Evolutionary conservation across 108 stramenopile genomes (phyloP).

Genomic region (Aurantiochytrium sp.): DNA sequence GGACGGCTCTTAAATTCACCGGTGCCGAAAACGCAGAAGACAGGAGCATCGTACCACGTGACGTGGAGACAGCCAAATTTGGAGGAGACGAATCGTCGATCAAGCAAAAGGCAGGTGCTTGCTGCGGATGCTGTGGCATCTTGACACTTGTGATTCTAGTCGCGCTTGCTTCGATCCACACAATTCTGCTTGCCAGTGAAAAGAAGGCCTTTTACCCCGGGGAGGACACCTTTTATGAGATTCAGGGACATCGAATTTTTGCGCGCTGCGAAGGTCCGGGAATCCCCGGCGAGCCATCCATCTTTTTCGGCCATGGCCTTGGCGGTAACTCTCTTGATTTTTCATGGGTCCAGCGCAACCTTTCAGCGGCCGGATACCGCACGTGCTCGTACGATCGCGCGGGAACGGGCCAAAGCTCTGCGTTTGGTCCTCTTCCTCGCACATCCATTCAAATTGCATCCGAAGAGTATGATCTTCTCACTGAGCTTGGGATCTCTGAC

Average conservation of each 20-base stretch:
- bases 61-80: no score
- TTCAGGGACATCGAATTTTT: neutral
- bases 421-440: neutral
- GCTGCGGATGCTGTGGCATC: neutral
- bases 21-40: no score
- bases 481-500: neutral
- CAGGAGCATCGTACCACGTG: no score
- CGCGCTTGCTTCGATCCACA: neutral
- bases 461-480: neutral
- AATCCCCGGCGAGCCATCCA: neutral
- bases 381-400: neutral
- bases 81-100: no score
- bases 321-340: neutral
- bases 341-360: neutral
- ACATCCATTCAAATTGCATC: neutral
- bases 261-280: neutral
- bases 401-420: neutral
- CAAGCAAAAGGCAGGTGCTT: neutral
- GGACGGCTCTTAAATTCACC: no score
- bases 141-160: neutral
- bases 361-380: neutral
- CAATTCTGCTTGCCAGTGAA: neutral
- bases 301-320: neutral
- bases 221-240: neutral
- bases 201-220: neutral